A percentile compares a stretch with the other conserved stretches of the same genome.
Conservation (phyloP, 441 rosid species). For the Syzygium malaccense region DNA sequence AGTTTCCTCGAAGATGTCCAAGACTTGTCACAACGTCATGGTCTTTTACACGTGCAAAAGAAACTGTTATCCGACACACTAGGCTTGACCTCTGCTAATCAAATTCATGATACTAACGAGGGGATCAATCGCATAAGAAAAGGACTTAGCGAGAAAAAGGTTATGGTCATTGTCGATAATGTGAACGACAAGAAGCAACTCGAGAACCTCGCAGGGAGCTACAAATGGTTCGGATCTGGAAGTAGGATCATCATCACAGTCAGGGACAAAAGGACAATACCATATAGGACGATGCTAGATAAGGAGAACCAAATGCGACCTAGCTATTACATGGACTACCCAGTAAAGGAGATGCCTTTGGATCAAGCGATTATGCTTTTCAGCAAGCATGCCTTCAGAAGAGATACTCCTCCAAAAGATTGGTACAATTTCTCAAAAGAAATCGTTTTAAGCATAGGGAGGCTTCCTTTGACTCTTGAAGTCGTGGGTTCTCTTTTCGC, state of each 20-base stretch:
- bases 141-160: background rate
- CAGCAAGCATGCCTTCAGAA: background rate
- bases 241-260: background rate
- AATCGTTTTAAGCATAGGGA: background rate
- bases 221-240: background rate
- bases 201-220: background rate
- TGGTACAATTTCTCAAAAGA: accelerated
- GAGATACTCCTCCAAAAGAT: background rate
- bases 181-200: background rate
- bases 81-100: accelerated
- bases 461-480: background rate
- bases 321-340: background rate
- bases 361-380: background rate
- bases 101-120: accelerated
- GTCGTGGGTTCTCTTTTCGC: background rate
- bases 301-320: accelerated
- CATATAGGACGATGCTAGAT: background rate
- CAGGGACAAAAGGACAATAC: background rate
- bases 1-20: background rate
- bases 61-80: background rate
- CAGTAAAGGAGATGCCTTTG: background rate
- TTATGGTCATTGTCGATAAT: background rate
- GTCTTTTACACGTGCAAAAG: background rate
- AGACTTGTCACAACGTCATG: background rate
- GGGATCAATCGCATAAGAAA: background rate